Evolutionary conservation across 2,329 filamentous ascomycete species (phyloP).

Genomic region (Aspergillus sp.): DNA sequence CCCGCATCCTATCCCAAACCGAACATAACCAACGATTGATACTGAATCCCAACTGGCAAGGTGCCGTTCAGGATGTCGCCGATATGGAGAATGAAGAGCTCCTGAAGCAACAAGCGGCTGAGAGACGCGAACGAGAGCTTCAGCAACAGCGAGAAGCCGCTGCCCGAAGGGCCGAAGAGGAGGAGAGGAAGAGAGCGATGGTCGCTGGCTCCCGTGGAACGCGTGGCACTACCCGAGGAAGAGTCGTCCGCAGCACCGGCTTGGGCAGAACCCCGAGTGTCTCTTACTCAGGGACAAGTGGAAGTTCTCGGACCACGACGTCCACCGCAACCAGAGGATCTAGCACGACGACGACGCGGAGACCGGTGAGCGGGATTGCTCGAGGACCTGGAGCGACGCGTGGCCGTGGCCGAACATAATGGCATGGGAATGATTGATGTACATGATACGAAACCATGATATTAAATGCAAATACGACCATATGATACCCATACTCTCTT

Average conservation of each 20-base stretch:
- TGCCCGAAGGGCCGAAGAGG: conserved; percentile 51
- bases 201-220: conserved; percentile 32
- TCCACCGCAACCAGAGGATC: conserved; percentile 28
- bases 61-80: conserved; percentile 79
- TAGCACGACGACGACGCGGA: conserved; percentile 34
- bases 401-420: conserved; percentile 31
- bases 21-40: conserved; percentile 95
- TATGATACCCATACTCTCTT: conserved; percentile 18
- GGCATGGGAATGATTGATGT: conserved; percentile 11
- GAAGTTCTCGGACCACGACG: conserved; percentile 27
- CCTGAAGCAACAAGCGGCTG: conserved; percentile 71
- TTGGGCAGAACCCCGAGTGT: conserved; percentile 38
- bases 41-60: conserved; percentile 84
- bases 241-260: conserved; percentile 30
- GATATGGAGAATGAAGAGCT: conserved; percentile 80
- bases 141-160: conserved; percentile 74
- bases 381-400: conserved; percentile 37
- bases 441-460: conserved; percentile 13
- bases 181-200: conserved; percentile 40
- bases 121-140: conserved; percentile 74
- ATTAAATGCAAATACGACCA: conserved; percentile 14
- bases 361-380: conserved; percentile 39
- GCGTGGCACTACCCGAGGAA: conserved; percentile 34
- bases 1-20: conserved; percentile 90
- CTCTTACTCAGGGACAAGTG: conserved; percentile 23